Evolutionary conservation across 352 stramenopile species (phyloP), one percentile per base, ranked within the genome.

Genomic region (Pythium dissotocum): DNA sequence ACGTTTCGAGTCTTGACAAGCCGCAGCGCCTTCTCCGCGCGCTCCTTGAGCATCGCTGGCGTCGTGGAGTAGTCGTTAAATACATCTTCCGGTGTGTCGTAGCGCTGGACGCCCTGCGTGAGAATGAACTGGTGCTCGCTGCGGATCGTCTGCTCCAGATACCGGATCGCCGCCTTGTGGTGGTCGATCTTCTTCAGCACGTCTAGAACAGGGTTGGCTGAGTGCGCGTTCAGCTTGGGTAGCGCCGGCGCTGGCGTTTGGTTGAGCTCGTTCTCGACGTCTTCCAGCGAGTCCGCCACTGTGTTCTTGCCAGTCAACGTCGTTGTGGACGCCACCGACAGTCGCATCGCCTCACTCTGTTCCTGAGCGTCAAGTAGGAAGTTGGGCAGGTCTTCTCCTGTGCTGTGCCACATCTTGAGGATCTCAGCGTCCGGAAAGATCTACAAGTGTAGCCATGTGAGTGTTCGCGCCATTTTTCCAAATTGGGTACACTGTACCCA

Each of bases 181-280:
- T 91, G 74, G 48, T 94, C 86, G 60, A 94, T 94, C 49, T 89
- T 85, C 73, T 94, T 94, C 7, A 94, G 76, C 38, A 81, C 76
- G 40, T 94, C 72, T 14, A 94, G 63, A 57, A 92, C 80, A 1
- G 84, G 86, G 62, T 94, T 91, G 6, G 75, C 86, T 12, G 86
- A 88, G 55, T 87, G 86, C 4, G 82, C 83, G 40, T 93, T 94
- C 13, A 94, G 76, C 61, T 87, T 89, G 79, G 86, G 86, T 44
- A 91, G 61, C 18, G 79, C 80, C 18, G 85, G 79, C 36, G 81
- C 63, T 40, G 65, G 70, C 51, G 70, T 48, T 18, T 80, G 65
- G 26, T 75, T 66, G 35, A 73, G 67, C 18, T 85, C 76, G 9
- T 63, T 63, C 6, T 89, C 71, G 3, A 63, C 48, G 51, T 73